Conservation (phyloP, 2,329 filamentous ascomycete species). For the Blastomyces silverae region DNA sequence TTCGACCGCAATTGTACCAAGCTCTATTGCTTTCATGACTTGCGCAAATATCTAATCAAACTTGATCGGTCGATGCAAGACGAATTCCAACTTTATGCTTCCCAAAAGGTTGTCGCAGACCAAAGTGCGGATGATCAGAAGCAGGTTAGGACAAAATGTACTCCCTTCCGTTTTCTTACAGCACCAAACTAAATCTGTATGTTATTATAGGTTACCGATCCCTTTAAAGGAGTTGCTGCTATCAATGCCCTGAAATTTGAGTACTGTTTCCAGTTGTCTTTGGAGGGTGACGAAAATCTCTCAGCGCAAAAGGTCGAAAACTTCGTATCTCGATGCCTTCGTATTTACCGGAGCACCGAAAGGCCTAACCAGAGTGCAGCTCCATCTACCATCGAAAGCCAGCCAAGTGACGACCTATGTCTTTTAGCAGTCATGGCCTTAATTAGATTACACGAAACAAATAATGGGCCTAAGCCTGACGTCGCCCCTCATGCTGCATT, state of each 20-base stretch:
- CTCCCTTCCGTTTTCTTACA: background rate
- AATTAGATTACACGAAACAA: conserved; percentile 29
- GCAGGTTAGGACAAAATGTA: conserved; percentile 23
- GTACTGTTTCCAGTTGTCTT: conserved; percentile 37
- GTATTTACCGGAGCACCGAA: conserved; percentile 27
- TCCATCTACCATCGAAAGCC: conserved; percentile 38
- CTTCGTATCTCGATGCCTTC: conserved; percentile 37
- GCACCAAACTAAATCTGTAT: conserved; percentile 1
- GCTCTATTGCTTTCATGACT: conserved; percentile 42
- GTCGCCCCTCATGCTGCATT: conserved; percentile 29
- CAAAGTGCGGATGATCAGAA: conserved; percentile 13
- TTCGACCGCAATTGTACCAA: conserved; percentile 39
- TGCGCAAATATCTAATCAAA: conserved; percentile 32
- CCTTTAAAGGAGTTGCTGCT: conserved; percentile 28
- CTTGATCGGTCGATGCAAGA: conserved; percentile 27
- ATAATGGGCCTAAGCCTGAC: conserved; percentile 20
- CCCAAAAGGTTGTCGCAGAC: conserved; percentile 15
- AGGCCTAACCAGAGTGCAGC: conserved; percentile 16
- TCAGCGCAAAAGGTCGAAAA: conserved; percentile 30
- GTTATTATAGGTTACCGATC: conserved; percentile 21
- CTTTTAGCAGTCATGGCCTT: conserved; percentile 41
- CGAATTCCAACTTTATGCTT: conserved; percentile 26
- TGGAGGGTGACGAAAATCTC: conserved; percentile 25
- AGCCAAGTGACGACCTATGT: conserved; percentile 40
- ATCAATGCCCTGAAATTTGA: conserved; percentile 43